Evolutionary conservation across 805 yeast genomes (phyloP).

Genomic region (Metschnikowia similis): DNA sequence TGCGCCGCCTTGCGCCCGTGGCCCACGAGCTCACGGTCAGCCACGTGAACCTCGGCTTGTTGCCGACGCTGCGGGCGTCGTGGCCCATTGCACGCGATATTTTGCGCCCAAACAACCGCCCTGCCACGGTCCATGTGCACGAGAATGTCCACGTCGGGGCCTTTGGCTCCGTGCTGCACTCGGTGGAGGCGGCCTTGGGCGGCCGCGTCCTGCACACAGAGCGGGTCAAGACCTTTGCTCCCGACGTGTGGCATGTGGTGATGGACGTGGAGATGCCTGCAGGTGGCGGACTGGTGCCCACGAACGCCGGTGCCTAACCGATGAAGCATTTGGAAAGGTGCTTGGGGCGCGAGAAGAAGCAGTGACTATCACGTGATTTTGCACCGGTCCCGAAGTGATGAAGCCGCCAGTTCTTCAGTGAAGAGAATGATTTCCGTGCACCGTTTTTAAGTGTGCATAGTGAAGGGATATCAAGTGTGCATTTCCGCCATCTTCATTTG

Average conservation of each 20-base stretch:
- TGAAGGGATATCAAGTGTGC: too few relatives aligned
- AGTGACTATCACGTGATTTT: too few relatives aligned
- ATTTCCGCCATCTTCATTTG: too few relatives aligned
- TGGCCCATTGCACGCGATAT: slow-evolving; percentile 41
- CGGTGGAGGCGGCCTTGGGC: slow-evolving; percentile 17
- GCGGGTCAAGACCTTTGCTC: slow-evolving; percentile 79
- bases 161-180: slow-evolving; percentile 28
- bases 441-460: too few relatives aligned
- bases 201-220: slow-evolving; percentile 42
- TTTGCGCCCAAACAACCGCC: neutral
- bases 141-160: slow-evolving; percentile 58
- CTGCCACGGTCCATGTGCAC: slow-evolving; percentile 57
- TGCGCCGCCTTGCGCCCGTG: slow-evolving; percentile 32
- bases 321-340: too few relatives aligned
- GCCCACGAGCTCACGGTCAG: slow-evolving; percentile 22
- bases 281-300: neutral
- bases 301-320: too few relatives aligned
- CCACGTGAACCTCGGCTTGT: slow-evolving; percentile 73
- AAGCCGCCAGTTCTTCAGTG: too few relatives aligned
- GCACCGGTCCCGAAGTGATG: too few relatives aligned
- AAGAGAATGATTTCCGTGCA: too few relatives aligned
- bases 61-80: slow-evolving; percentile 65
- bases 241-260: slow-evolving; percentile 79
- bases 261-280: slow-evolving; percentile 20
- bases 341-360: too few relatives aligned